A percentile compares a stretch with the other conserved stretches of the same genome.
phyloP scores from a whole-genome alignment of 1,284 basidiomycete genomes.

The Tranzscheliella williamsii region DNA sequence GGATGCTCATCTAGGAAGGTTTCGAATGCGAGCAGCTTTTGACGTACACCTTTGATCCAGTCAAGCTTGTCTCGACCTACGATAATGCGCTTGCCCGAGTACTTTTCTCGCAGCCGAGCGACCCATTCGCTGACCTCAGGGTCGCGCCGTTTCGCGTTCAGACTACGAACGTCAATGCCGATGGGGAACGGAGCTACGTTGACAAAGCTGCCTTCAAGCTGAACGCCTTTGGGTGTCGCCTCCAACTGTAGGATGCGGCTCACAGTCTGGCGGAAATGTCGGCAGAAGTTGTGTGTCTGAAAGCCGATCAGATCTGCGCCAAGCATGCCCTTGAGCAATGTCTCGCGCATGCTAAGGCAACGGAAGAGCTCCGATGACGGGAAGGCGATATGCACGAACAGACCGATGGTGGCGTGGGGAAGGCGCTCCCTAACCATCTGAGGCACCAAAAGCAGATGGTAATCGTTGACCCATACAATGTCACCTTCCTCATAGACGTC shows the following conservation, averaged over 20 bases:
- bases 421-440: constrained; percentile 70
- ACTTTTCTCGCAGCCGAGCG: constrained; percentile 73
- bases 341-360: constrained; percentile 68
- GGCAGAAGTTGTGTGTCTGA: constrained; percentile 73
- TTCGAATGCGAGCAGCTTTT: constrained; percentile 82
- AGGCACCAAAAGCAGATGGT: constrained; percentile 82
- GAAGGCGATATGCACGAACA: constrained; percentile 87
- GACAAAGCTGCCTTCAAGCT: constrained; percentile 68
- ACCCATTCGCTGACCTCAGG: constrained; percentile 82
- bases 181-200: constrained; percentile 85
- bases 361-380: constrained; percentile 85
- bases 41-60: constrained; percentile 78
- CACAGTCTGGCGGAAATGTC: constrained; percentile 70
- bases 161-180: constrained; percentile 78
- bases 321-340: constrained; percentile 73
- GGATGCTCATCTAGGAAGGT: constrained; percentile 77
- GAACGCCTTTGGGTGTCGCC: constrained; percentile 80
- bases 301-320: constrained; percentile 77
- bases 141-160: constrained; percentile 73
- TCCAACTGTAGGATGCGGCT: constrained; percentile 78
- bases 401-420: constrained; percentile 75
- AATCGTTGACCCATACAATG: constrained; percentile 67
- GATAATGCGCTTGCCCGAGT: constrained; percentile 79
- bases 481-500: constrained; percentile 77
- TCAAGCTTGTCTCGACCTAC: constrained; percentile 87